Conservation (phyloP, 345 rosid species). For the Triadica sebifera region DNA sequence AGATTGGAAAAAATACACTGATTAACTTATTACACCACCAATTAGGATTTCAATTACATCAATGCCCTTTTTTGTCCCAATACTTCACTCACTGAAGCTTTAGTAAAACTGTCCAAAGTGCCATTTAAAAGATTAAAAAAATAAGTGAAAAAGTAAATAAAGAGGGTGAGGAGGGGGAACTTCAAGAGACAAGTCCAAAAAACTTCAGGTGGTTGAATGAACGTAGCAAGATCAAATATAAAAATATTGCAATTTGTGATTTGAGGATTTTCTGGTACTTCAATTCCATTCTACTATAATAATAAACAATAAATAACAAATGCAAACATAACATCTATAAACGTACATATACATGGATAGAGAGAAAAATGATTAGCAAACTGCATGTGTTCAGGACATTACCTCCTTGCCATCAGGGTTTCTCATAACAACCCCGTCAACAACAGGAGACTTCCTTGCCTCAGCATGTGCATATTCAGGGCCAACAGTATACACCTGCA, state of each 20-base stretch:
- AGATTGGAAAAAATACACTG: not conserved
- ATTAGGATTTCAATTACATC: no score
- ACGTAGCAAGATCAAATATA: not conserved
- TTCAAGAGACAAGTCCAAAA: no score
- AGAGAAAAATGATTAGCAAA: not conserved
- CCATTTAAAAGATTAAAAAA: no score
- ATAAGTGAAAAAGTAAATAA: no score
- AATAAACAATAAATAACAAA: no score
- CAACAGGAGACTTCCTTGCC: slow-evolving; percentile 99
- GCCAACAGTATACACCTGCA: slow-evolving; percentile 95
- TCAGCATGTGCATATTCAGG: slow-evolving; percentile 99
- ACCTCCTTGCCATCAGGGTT: slow-evolving; percentile 98
- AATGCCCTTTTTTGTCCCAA: no score
- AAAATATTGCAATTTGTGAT: not conserved
- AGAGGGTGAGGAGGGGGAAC: no score
- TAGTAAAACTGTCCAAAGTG: no score
- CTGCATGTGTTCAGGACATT: slow-evolving; percentile 16
- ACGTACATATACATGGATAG: not conserved
- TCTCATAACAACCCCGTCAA: slow-evolving; percentile 99
- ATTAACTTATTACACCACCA: not conserved
- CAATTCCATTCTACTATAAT: not conserved
- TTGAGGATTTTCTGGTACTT: not conserved
- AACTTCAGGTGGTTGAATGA: not conserved
- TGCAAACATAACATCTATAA: not conserved
- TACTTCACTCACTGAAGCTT: no score